Evolutionary conservation across 2,329 filamentous ascomycete genomes (phyloP).

Genomic region (Aschersonia sp.): DNA sequence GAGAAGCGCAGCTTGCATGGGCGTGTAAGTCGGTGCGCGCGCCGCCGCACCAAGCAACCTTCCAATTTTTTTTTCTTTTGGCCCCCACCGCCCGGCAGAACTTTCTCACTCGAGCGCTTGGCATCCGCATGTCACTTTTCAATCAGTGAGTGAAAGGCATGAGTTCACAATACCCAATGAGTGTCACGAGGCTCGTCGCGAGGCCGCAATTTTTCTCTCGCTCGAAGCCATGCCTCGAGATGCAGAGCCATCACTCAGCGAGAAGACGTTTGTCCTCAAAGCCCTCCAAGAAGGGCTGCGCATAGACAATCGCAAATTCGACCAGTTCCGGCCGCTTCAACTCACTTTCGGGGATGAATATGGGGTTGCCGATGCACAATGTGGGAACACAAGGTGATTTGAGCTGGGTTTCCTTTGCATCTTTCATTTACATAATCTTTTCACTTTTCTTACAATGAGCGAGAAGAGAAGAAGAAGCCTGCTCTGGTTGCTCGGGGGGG

Average conservation of each 20-base stretch:
- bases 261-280: constrained; percentile 72
- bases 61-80: no score
- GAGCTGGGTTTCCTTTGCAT: neutral
- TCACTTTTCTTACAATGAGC: no score
- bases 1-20: no score
- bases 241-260: constrained; percentile 77
- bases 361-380: constrained; percentile 71
- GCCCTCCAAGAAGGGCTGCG: constrained; percentile 70
- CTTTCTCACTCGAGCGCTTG: constrained; percentile 13
- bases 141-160: neutral
- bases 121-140: constrained; percentile 4
- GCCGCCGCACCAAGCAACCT: no score
- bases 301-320: constrained; percentile 68
- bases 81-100: constrained; percentile 42
- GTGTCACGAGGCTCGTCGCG: neutral
- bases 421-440: no score
- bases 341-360: constrained; percentile 81
- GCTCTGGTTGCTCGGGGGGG: no score
- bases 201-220: neutral
- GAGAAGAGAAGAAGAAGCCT: no score
- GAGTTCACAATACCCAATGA: neutral
- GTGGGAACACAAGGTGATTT: constrained; percentile 76
- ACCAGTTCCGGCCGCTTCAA: constrained; percentile 64
- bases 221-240: constrained; percentile 63
- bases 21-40: no score